Evolutionary conservation across 2,329 filamentous ascomycete genomes (phyloP).

Genomic region (Sclerotinia sclerotiorum): DNA sequence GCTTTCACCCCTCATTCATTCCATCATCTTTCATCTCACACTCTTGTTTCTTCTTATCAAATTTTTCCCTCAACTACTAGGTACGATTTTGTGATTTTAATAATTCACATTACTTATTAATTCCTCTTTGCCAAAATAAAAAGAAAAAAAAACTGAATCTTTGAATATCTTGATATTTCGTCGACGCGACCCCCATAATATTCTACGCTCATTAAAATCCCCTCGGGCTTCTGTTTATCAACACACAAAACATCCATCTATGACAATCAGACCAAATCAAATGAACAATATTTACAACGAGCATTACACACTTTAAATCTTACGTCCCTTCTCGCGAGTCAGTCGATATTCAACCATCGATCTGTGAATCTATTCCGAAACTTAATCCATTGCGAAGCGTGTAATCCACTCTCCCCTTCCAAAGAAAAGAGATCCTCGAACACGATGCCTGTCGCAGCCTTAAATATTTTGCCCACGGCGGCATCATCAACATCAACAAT

Average conservation of each 20-base stretch:
- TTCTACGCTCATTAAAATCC: conserved; percentile 35
- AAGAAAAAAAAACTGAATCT: neutral
- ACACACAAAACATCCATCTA: conserved; percentile 48
- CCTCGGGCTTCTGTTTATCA: conserved; percentile 39
- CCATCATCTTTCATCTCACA: conserved; percentile 33
- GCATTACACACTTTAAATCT: conserved; percentile 68
- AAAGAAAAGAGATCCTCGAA: conserved; percentile 23
- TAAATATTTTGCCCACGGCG: conserved; percentile 59
- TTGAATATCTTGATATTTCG: conserved; percentile 13
- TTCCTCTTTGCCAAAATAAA: neutral
- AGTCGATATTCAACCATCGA: conserved; percentile 43
- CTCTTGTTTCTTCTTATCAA: conserved; percentile 26
- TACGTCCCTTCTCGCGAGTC: conserved; percentile 49
- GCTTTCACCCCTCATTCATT: conserved; percentile 33
- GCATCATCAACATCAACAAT: conserved; percentile 63
- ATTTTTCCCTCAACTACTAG: neutral
- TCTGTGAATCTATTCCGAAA: conserved; percentile 32
- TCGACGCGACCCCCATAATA: conserved; percentile 26
- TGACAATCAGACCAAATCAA: conserved; percentile 55
- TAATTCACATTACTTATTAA: conserved; percentile 7
- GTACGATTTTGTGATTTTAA: conserved; percentile 5
- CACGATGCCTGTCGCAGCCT: conserved; percentile 64
- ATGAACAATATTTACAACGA: conserved; percentile 51
- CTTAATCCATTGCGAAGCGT: conserved; percentile 6
- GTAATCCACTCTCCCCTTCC: neutral